A percentile compares a stretch with the other conserved stretches of the same genome.
Evolutionary conservation across 352 stramenopile species (phyloP).

Genomic region (Globisporangium heterothallicum): DNA sequence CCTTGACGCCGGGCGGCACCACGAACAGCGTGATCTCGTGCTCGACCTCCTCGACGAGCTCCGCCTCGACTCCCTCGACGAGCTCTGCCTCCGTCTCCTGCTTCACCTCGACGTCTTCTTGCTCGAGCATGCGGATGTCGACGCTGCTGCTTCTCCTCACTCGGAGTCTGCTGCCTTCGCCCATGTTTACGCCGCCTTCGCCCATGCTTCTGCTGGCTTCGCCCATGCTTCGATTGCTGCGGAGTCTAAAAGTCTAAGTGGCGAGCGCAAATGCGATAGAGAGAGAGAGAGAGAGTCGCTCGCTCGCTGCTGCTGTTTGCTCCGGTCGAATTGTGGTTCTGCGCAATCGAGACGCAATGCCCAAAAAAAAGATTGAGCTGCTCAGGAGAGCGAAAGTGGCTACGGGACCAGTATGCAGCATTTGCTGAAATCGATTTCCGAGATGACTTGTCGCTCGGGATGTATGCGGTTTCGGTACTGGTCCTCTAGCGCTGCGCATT

Average conservation of each 20-base stretch:
- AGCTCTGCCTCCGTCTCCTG: conserved; percentile 2
- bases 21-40: conserved; percentile 49
- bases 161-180: no score
- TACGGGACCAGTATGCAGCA: neutral
- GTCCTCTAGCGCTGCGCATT: neutral
- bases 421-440: neutral
- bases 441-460: neutral
- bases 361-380: neutral
- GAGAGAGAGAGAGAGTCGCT: no score
- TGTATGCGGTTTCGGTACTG: neutral
- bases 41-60: conserved; percentile 40
- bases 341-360: no score
- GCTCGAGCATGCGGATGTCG: conserved; percentile 27
- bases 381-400: neutral
- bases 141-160: no score
- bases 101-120: conserved; percentile 15
- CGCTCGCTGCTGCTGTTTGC: no score
- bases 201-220: no score
- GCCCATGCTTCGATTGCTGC: no score
- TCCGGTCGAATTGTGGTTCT: neutral
- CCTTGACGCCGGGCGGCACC: conserved; percentile 28
- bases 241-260: no score
- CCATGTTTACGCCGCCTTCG: no score
- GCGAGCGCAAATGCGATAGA: no score
- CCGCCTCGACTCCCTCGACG: conserved; percentile 26